Conservation (phyloP, 2,329 filamentous ascomycete species). For the Eurotiales sp. region DNA sequence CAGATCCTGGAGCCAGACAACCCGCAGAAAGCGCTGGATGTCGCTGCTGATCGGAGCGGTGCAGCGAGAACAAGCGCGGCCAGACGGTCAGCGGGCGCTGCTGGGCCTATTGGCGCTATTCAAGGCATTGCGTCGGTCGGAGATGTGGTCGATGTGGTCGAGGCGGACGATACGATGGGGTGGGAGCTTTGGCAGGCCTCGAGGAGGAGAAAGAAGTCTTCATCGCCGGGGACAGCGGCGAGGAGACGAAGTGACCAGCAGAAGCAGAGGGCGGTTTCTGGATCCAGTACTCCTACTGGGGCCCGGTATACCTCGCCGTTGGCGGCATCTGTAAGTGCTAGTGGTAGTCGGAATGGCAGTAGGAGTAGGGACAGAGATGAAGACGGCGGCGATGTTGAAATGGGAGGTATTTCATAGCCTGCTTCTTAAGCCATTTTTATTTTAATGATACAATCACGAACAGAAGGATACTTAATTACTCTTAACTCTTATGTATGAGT, state of each 20-base stretch:
- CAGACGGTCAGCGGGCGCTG: too few species aligned
- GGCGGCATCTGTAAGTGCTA: background rate
- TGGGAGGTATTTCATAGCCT: background rate
- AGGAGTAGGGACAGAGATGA: background rate
- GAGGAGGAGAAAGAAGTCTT: background rate
- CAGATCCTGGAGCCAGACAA: conserved; percentile 32
- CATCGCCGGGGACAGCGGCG: background rate
- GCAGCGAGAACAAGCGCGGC: too few species aligned
- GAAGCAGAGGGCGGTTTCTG: background rate
- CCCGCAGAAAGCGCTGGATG: conserved; percentile 7
- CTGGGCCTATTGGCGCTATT: background rate
- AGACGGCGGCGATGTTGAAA: conserved; percentile 4
- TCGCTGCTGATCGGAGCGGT: background rate
- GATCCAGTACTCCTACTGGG: background rate
- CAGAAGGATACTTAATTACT: background rate
- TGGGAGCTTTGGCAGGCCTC: background rate
- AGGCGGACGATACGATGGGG: conserved; percentile 4
- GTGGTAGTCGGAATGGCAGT: background rate
- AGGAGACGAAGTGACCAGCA: background rate
- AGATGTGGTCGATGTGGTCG: conserved; percentile 7
- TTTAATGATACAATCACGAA: too few species aligned
- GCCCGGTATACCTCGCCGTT: background rate
- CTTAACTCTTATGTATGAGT: background rate
- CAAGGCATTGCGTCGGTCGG: background rate
- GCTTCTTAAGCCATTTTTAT: too few species aligned